Percentiles rank a stretch among this genome's conserved stretches.
These are phyloP conservation scores for Candida wancherniae DNA, from an alignment of 805 yeast species.

Conservation along the genomic window DNA sequence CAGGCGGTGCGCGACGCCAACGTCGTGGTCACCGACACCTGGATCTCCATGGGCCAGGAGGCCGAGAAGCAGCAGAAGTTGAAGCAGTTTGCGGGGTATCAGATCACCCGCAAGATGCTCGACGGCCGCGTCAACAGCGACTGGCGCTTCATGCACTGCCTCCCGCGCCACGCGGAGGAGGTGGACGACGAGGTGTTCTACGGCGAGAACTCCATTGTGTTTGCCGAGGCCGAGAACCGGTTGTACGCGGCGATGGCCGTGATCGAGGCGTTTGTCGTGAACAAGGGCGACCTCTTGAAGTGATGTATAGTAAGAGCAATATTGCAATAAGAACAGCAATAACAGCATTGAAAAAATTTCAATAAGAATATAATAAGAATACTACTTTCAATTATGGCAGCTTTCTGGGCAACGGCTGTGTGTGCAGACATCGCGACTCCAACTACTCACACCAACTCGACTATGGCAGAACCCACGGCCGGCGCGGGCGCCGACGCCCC, in stretches of 20 bases:
- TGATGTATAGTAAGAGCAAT: too few species aligned
- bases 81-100: slow-evolving; percentile 81
- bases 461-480: not conserved
- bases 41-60: slow-evolving; percentile 98
- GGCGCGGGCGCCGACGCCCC: too few species aligned
- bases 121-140: slow-evolving; percentile 53
- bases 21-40: slow-evolving; percentile 90
- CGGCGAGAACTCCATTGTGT: slow-evolving; percentile 72
- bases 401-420: too few species aligned
- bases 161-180: slow-evolving; percentile 94
- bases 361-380: too few species aligned
- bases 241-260: slow-evolving; percentile 95
- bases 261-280: slow-evolving; percentile 81
- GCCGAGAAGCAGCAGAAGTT: slow-evolving; percentile 65
- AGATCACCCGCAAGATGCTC: slow-evolving; percentile 66
- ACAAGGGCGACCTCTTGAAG: slow-evolving; percentile 25
- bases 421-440: too few species aligned
- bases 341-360: too few species aligned
- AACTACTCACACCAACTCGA: too few species aligned
- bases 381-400: too few species aligned
- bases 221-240: slow-evolving; percentile 94
- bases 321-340: too few species aligned
- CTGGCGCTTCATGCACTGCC: slow-evolving; percentile 96
- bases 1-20: slow-evolving; percentile 71
- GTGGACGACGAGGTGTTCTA: slow-evolving; percentile 92